phyloP scores from a whole-genome alignment of 805 yeast genomes.

The Priceomyces medius region DNA sequence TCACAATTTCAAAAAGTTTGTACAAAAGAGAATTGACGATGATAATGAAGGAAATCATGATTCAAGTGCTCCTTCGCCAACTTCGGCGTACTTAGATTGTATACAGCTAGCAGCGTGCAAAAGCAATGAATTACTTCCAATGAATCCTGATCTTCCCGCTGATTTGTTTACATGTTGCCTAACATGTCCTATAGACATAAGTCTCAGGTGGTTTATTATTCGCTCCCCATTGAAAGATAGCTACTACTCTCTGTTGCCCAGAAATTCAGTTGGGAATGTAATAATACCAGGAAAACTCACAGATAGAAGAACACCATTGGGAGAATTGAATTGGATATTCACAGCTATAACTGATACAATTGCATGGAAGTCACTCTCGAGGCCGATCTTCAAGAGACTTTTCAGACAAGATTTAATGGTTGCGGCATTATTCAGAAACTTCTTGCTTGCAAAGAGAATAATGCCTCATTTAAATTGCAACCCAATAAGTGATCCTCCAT shows the following conservation, averaged over 20 bases:
- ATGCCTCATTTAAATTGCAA: slow-evolving; percentile 93
- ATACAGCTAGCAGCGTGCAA: slow-evolving; percentile 92
- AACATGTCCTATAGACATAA: slow-evolving; percentile 93
- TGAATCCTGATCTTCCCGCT: slow-evolving; percentile 94
- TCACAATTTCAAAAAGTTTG: slow-evolving; percentile 83
- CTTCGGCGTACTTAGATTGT: slow-evolving; percentile 74
- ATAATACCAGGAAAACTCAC: slow-evolving; percentile 87
- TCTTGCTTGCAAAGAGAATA: slow-evolving; percentile 84
- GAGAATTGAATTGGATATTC: slow-evolving; percentile 96
- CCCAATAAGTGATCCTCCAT: slow-evolving; percentile 89
- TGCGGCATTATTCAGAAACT: slow-evolving; percentile 92
- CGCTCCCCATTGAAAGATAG: slow-evolving; percentile 66
- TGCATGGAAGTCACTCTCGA: slow-evolving; percentile 91
- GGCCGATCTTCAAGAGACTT: slow-evolving; percentile 83
- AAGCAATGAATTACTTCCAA: slow-evolving; percentile 80
- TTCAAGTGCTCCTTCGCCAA: slow-evolving; percentile 55
- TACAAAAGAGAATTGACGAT: slow-evolving; percentile 84
- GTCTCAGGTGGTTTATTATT: slow-evolving; percentile 87
- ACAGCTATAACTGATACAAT: slow-evolving; percentile 97
- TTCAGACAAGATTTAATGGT: slow-evolving; percentile 96
- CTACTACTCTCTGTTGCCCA: slow-evolving; percentile 47
- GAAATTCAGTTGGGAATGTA: slow-evolving; percentile 53
- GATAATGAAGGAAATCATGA: slow-evolving; percentile 66
- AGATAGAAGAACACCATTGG: slow-evolving; percentile 91
- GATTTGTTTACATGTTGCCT: slow-evolving; percentile 94